phyloP scores from a whole-genome alignment of 179 eudicot genomes.

The Drosera spatulata region DNA sequence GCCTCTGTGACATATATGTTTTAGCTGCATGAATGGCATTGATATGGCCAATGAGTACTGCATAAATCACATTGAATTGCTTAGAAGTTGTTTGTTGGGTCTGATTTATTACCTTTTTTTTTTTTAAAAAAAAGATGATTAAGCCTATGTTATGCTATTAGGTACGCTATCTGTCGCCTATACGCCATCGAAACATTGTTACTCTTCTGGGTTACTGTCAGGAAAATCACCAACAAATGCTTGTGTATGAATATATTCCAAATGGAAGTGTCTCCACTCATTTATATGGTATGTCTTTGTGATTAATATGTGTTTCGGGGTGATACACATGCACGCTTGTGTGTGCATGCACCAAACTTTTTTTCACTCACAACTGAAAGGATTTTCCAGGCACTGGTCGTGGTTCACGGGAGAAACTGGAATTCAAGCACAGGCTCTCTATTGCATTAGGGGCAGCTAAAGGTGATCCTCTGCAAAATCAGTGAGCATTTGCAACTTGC shows the following conservation, averaged over 20 bases:
- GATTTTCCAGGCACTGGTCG: conserved; percentile 51
- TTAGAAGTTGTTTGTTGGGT: too few species aligned
- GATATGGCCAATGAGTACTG: too few species aligned
- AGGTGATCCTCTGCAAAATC: conserved; percentile 99
- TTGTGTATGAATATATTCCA: conserved; percentile 87
- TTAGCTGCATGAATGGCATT: too few species aligned
- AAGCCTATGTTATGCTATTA: conserved; percentile 19
- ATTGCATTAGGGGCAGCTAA: conserved; percentile 99
- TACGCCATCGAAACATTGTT: conserved; percentile 93
- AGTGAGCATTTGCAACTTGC: conserved; percentile 96
- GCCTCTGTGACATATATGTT: too few species aligned
- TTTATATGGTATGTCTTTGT: conserved; percentile 58
- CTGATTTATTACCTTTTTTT: too few species aligned
- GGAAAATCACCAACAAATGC: conserved; percentile 70
- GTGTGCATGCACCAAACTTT: conserved; percentile 1
- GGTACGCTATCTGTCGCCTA: conserved; percentile 91
- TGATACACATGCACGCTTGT: background rate
- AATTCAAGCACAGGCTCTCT: conserved; percentile 92
- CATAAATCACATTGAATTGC: too few species aligned
- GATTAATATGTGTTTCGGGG: background rate
- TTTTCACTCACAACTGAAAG: conserved; percentile 7
- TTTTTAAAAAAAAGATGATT: conserved; percentile 5
- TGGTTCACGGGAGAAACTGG: conserved; percentile 77
- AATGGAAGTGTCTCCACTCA: conserved; percentile 96
- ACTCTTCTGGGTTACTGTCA: conserved; percentile 91